Evolutionary conservation across 805 yeast species (phyloP), one percentile per base, ranked within the genome.

Genomic region (Barnettozyma californica): DNA sequence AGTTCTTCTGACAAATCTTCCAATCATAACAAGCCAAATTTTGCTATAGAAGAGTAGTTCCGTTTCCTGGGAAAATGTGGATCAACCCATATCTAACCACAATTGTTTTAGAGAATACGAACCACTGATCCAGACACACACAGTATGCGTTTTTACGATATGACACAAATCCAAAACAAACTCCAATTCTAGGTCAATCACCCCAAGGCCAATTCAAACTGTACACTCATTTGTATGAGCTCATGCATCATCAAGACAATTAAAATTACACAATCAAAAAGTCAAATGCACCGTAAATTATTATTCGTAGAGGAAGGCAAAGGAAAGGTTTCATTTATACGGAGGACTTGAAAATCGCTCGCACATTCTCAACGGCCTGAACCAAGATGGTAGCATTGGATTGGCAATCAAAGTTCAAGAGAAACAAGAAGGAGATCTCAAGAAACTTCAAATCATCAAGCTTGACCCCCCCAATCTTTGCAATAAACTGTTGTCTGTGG

Each of bases 361-460:
- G 41, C 4, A 53, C 16, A 10, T 42, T 43, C 13, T 26, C 33
- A 1, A 55, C 14, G 3, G 50, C 36, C 1, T 27, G 13, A 1
- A 25, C 29, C 19, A 75, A 61, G 5, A 59, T 46, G 2, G 50
- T 51, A 36, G 64, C 63, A 48, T 74, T 74, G 8, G 75, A 73
- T 40, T 69, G 71, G 48, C 80, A 61, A 43, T 76, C 73, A 59
- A 77, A 80, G 56, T 77, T 74, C 44, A 75, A 51, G 41, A 78
- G 57, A 54, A 74, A 76, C 48, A 80, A 60, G 36, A 79, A 64
- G 1, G 80, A 72, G 19, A 78, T 70, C 55, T 80, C 85, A 40
- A 80, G 62, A 25, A 68, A 64, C 47, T 68, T 63, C 43, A 80
- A 62, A 46, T 80, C 85, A 5, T 57, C 46, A 37, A 66, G 50